Base-by-base conservation (phyloP, 352 stramenopile species). In the Phytophthora vignae region DNA sequence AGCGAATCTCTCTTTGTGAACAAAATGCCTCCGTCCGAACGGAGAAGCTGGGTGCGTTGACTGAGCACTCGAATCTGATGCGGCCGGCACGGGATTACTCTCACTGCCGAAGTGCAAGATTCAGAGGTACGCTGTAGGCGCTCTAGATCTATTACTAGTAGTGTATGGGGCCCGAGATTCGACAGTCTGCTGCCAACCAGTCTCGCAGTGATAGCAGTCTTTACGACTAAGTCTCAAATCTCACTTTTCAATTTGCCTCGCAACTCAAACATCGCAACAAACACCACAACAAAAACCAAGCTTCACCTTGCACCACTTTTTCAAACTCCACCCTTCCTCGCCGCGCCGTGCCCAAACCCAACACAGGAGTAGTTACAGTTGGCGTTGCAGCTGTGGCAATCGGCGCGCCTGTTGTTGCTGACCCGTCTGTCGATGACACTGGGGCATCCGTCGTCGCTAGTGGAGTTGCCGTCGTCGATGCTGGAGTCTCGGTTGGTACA, bases 391-490 rank as follows among this genome's bases (percentile, higher is more conserved):
- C 62, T 31, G 49, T 55, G 5, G 44, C 6, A 40, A 40, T 40
- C 9, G 33, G 33, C 12, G 33, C 4, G 25, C 9, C 33, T 25
- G 67, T 54, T 15, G 17, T 7, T n/a, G 49, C 15, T 19, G 60
- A 58, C 38, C 14, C 54, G 1, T 31, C 63, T 7, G 21, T 52
- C 27, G 63, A 59, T 17, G 17, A 58, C 17, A 7, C 31, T 12
- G 31, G 15, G 12, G 42, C n/a, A 3, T 10, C 10, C 19, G 58
- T 55, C 57, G 57, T 38, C 11, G 27, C 11, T 27, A 46, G 21
- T 48, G 64, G 46, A n/a, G 66, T 29, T n/a, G 22, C 31, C 15
- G 50, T 57, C 15, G 66, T 73, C 12, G 55, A 49, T 21, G n/a
- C 10, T 22, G 42, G 42, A 21, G 42, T 21, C 42, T n/a, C 14